Conservation (phyloP, 2,329 filamentous ascomycete genomes). For the Aureobasidium zeae region DNA sequence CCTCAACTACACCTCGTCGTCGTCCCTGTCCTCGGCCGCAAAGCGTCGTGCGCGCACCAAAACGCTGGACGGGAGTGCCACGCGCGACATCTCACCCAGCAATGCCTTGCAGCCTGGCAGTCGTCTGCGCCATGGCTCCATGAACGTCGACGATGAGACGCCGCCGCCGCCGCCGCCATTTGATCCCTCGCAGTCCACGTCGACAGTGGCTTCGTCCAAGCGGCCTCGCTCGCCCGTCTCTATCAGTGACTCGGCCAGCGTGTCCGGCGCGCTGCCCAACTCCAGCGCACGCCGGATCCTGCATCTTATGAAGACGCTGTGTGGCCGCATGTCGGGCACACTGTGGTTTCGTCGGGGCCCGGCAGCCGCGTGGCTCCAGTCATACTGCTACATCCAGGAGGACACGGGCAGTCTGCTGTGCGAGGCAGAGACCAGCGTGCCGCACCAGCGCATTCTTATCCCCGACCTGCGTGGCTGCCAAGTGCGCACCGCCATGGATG, state of each 20-base stretch:
- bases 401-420: slow-evolving; percentile 66
- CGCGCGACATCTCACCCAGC: slow-evolving; percentile 6
- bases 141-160: slow-evolving; percentile 1
- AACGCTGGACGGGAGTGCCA: slow-evolving; percentile 7
- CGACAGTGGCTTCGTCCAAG: slow-evolving; percentile 20
- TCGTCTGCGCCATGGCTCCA: slow-evolving; percentile 13
- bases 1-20: not conserved
- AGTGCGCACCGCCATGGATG: slow-evolving; percentile 46
- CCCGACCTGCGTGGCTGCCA: slow-evolving; percentile 65
- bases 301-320: slow-evolving; percentile 65
- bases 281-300: slow-evolving; percentile 63
- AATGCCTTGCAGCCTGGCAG: not conserved
- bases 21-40: too few species aligned
- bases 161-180: not conserved
- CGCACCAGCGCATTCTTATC: slow-evolving; percentile 58
- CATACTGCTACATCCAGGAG: slow-evolving; percentile 71
- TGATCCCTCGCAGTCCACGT: slow-evolving; percentile 14
- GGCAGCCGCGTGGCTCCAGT: slow-evolving; percentile 55
- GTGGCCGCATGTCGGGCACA: slow-evolving; percentile 70
- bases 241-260: slow-evolving; percentile 23
- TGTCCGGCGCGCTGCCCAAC: slow-evolving; percentile 26
- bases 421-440: slow-evolving; percentile 57
- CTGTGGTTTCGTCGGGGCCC: slow-evolving; percentile 60
- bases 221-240: slow-evolving; percentile 23
- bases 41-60: slow-evolving; percentile 9